These are phyloP conservation scores for Alternaria burnsii DNA, from an alignment of 2,329 filamentous ascomycete genomes.

Conservation along the genomic window DNA sequence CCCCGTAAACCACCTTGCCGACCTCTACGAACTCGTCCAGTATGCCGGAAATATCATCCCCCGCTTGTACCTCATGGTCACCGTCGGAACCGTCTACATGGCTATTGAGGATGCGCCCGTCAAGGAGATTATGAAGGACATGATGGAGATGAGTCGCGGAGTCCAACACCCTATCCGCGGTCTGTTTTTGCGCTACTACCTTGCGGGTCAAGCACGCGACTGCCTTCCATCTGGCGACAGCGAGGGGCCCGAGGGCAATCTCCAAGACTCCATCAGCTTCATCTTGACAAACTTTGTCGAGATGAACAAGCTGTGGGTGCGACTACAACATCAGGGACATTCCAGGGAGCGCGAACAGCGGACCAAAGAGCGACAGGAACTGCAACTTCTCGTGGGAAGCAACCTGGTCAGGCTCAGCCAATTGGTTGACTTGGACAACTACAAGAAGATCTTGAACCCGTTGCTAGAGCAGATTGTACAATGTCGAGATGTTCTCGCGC, in stretches of 20 bases:
- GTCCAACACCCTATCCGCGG: constrained; percentile 97
- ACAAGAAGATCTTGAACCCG: constrained; percentile 90
- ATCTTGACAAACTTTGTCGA: constrained; percentile 98
- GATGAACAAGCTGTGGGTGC: constrained; percentile 99
- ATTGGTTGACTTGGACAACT: constrained; percentile 91
- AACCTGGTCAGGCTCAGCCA: constrained; percentile 96
- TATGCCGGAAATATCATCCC: constrained; percentile 99
- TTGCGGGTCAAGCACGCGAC: constrained; percentile 93
- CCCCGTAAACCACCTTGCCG: constrained; percentile 95
- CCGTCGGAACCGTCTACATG: constrained; percentile 99
- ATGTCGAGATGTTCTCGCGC: constrained; percentile 93
- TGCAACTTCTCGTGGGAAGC: constrained; percentile 94
- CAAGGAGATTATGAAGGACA: constrained; percentile 99
- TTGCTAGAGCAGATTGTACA: constrained; percentile 97
- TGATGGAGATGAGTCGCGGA: constrained; percentile 99
- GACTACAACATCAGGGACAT: constrained; percentile 95
- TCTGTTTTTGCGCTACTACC: constrained; percentile 93
- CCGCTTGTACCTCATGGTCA: constrained; percentile 97
- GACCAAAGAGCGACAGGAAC: constrained; percentile 91
- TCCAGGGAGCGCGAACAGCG: constrained; percentile 92
- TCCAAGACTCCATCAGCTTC: constrained; percentile 98
- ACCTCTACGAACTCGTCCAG: constrained; percentile 96
- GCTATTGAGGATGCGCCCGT: constrained; percentile 96
- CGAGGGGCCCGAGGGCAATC: constrained; percentile 92
- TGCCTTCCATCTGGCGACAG: constrained; percentile 80